Base-by-base conservation (phyloP, 2,329 filamentous ascomycete genomes). In the Talaromyces sp. region DNA sequence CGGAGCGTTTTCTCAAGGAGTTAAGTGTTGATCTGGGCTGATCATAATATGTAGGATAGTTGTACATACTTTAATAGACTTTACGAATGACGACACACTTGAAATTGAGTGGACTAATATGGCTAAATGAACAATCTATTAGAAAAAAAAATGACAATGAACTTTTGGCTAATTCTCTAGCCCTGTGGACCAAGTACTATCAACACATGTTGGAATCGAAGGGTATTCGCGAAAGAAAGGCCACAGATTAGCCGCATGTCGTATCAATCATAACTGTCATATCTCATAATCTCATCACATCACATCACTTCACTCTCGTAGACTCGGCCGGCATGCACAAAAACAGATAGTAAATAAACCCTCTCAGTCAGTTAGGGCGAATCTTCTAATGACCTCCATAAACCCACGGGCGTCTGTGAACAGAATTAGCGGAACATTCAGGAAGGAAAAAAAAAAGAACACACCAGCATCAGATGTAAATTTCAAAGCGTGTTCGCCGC, bases 1-100 rank as follows among this genome's bases (percentile, higher is more conserved):
- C 90, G 35, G 89, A 90, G 67, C 84, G 78, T 64, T 95, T 95
- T 73, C 72, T 96, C 67, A 84, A 87, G 58, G 83, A 82, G 17
- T 71, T 81, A 55, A 77, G 72, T 2, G 74, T 73, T 52, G 49
- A 52, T n/a, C 21, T 52, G 24, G 49, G 21, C 5, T 29, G 26
- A 52, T 52, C 1, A 21, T 17, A 29, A n/a, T 29, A 17, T 26
- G 21, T 26, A 17, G 10, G 13, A 52, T 46, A 46, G 21, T 21
- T 24, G 26, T 24, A 51, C 27, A 51, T 19, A 27, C 13, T 27
- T n/a, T n/a, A n/a, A 29, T 52, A 17, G 5, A 29, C 27, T 14
- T 50, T 52, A 52, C 19, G 49, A 52, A 52, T 52, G 11, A 52
- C n/a, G 27, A 52, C 9, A 19, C 26, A 3, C n/a, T 31, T 31